Evolutionary conservation across 352 stramenopile genomes (phyloP), one percentile per base, ranked within the genome.

Genomic region (Phytophthora fragariaefolia): DNA sequence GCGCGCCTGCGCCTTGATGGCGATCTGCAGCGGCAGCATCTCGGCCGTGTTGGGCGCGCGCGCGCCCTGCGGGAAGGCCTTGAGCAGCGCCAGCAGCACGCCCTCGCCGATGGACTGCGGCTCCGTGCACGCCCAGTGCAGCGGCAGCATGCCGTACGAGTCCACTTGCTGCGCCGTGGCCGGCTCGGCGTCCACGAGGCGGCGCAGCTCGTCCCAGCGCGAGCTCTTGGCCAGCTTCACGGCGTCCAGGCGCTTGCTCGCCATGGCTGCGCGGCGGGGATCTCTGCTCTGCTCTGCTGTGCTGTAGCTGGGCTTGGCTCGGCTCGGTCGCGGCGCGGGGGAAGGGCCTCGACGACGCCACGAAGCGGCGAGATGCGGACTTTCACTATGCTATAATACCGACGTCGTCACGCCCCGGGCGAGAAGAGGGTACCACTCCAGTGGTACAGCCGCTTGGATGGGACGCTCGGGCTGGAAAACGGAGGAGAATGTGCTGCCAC

Each of bases 101-200:
- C 62, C 64, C 51, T 93, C 85, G 48, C 84, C 77, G 55, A 94
- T 87, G 22, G 86, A 83, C 50, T 91, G 80, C 4, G 85, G 83
- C 69, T 96, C 88, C 0, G 88, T 96, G 66, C 88, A 96, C 12
- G 88, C 86, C 88, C 88, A 96, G 63, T 96, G 88, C 42, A 96
- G 80, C 48, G 88, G 88, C 56, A 96, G 70, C 88, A 96, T 96
- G 43, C 86, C 88, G 69, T 94, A 96, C 43, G 83, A 90, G 72
- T 96, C 88, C 57, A 81, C 73, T 56, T 96, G 85, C 65, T 93
- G 83, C 47, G 88, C 88, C 15, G 74, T 77, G 23, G 60, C 45
- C 38, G 88, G 80, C 52, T 96, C 87, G 6, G 72, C 74, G 68
- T 95, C 86, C 52, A 96, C 80, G 43, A 96, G 77, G 15, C 71